Evolutionary conservation across 2,329 filamentous ascomycete species (phyloP).

Genomic region (Phialemonium atrogriseum): DNA sequence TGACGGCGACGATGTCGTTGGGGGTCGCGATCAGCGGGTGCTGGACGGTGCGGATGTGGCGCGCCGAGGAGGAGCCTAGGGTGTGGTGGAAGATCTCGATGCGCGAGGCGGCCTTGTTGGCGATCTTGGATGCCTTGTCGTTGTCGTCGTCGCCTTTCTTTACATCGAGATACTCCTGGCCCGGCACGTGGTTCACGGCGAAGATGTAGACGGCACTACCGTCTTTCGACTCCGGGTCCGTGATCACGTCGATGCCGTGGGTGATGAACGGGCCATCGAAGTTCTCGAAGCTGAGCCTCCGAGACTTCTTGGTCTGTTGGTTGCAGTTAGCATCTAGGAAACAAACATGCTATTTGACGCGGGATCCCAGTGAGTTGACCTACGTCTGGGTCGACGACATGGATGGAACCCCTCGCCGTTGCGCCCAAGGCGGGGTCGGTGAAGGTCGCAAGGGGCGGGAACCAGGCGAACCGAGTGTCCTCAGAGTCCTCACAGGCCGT

Average conservation of each 20-base stretch:
- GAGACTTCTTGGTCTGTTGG: constrained; percentile 33
- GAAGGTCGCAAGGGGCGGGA: constrained; percentile 36
- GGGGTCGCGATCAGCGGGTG: constrained; percentile 47
- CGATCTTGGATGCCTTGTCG: too few species aligned
- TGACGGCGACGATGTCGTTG: constrained; percentile 46
- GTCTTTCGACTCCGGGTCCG: constrained; percentile 29
- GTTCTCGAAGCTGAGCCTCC: constrained; percentile 37
- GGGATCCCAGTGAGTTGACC: constrained; percentile 8
- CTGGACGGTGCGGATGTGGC: constrained; percentile 42
- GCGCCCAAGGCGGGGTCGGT: constrained; percentile 26
- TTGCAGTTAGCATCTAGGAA: neutral
- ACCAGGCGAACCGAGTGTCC: constrained; percentile 38
- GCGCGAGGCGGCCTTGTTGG: constrained; percentile 37
- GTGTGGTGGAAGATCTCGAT: constrained; percentile 50
- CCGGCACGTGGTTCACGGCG: constrained; percentile 50
- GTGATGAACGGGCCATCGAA: constrained; percentile 47
- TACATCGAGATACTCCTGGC: constrained; percentile 26
- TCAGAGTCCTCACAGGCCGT: constrained; percentile 44
- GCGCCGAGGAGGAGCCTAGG: constrained; percentile 29
- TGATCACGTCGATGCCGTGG: constrained; percentile 53
- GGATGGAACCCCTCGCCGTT: constrained; percentile 33
- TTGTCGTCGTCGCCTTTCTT: constrained; percentile 13
- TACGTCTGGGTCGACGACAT: constrained; percentile 46
- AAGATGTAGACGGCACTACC: constrained; percentile 46
- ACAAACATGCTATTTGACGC: neutral